Conservation (phyloP, 2,329 filamentous ascomycete species). For the Clarireedia paspali region DNA sequence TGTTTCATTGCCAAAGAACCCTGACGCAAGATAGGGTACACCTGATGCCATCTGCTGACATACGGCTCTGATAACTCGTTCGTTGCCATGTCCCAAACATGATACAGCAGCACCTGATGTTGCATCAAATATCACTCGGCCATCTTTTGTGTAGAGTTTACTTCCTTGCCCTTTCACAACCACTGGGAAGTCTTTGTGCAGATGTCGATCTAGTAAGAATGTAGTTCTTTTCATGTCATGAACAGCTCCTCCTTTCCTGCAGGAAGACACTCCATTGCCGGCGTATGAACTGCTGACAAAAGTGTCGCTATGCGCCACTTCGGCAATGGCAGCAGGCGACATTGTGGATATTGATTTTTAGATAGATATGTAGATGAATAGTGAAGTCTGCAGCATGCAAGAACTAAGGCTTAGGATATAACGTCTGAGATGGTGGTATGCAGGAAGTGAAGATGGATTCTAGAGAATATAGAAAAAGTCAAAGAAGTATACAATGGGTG, state of each 20-base stretch:
- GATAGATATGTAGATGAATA: neutral
- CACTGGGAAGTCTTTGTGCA: constrained; percentile 25
- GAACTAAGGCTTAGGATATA: neutral
- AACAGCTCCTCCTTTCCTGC: constrained; percentile 2
- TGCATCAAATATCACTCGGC: constrained; percentile 59
- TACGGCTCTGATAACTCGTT: constrained; percentile 53
- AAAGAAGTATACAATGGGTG: neutral
- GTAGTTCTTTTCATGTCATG: constrained; percentile 13
- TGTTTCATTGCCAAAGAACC: constrained; percentile 47
- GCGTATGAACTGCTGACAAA: neutral
- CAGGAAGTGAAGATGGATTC: neutral
- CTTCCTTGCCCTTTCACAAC: constrained; percentile 23
- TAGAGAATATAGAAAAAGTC: neutral
- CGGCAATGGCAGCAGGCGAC: constrained; percentile 8
- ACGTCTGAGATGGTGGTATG: neutral
- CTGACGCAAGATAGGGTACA: constrained; percentile 50
- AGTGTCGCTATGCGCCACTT: neutral
- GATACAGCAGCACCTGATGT: constrained; percentile 67
- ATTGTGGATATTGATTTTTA: neutral
- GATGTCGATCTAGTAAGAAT: constrained; percentile 23
- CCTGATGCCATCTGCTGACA: constrained; percentile 46
- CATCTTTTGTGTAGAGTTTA: constrained; percentile 30
- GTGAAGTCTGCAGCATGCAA: neutral
- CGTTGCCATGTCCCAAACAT: constrained; percentile 60
- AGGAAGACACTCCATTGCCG: neutral